Base-by-base conservation (phyloP, 495 filamentous ascomycete genomes). In the Xylaria sp. region DNA sequence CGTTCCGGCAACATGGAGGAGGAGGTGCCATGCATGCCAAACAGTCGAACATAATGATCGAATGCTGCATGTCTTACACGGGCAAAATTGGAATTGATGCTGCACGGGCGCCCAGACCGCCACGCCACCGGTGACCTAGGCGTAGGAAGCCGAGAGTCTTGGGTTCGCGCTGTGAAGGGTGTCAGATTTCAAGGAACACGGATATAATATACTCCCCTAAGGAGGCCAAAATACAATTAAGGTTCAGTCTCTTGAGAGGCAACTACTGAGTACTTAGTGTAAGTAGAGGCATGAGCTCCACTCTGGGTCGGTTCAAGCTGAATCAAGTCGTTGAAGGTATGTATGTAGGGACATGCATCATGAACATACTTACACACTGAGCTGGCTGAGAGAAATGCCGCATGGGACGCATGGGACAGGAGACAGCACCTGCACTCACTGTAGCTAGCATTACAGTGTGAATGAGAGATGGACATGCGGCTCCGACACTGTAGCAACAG, bases 311-410 rank as follows among this genome's bases (percentile, higher is more conserved):
- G 50, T 55, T 17, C n/a, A 55, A 29, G 9, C 33, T 35, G 64
- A 53, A 15, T 55, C 21, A n/a, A 37, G 33, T 55, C 21, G 64
- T 55, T n/a, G 29, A 21, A 50, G 24, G 44, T 21, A n/a, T n/a
- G n/a, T n/a, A n/a, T n/a, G 43, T 1, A n/a, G 43, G 48, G 24
- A 29, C 31, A 3, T 33, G 29, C 43, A 50, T 48, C 61, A 29
- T 65, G 33, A 67, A 67, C 35, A 29, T 50, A 67, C 35, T 12
- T 50, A 41, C 33, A 19, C 26, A 29, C 37, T 17, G 64, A 46
- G 48, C 55, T 29, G 64, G 64, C 43, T 67, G 24, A 8, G 64
- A 66, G 64, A 67, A 67, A 67, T 67, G 64, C 64, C 64, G 64
- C 64, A 67, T 33, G 48, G 62, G 44, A 52, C 64, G 64, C 64